These are phyloP conservation scores for Monosporozyma aquatica DNA, from an alignment of 805 yeast genomes.

Conservation along the genomic window DNA sequence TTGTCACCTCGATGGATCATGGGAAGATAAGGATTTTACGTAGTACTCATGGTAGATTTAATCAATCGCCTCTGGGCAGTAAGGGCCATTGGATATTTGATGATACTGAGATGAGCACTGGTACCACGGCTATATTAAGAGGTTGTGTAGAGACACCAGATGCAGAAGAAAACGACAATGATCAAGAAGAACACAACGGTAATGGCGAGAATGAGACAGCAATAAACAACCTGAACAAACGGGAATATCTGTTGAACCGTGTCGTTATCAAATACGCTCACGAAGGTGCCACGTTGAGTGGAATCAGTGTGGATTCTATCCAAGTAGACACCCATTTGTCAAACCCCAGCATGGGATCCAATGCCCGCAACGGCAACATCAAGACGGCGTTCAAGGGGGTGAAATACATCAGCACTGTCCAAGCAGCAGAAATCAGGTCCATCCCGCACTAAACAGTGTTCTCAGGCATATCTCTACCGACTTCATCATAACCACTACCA, in stretches of 20 bases:
- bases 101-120: slow-evolving; percentile 46
- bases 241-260: slow-evolving; percentile 1
- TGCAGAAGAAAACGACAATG: neutral
- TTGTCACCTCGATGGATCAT: slow-evolving; percentile 9
- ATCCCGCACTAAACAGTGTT: no score
- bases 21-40: slow-evolving; percentile 47
- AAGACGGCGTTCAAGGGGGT: slow-evolving; percentile 4
- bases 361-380: neutral
- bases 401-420: slow-evolving; percentile 1
- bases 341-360: neutral
- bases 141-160: slow-evolving; percentile 39
- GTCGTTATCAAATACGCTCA: slow-evolving; percentile 42
- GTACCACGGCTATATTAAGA: slow-evolving; percentile 57
- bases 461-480: no score
- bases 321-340: slow-evolving; percentile 39
- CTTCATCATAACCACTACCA: no score
- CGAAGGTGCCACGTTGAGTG: slow-evolving; percentile 57
- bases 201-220: no score
- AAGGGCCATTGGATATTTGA: slow-evolving; percentile 52
- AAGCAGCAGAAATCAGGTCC: slow-evolving; percentile 1
- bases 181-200: neutral
- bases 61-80: slow-evolving; percentile 38
- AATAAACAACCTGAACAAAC: no score
- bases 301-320: slow-evolving; percentile 57
- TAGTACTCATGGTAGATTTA: slow-evolving; percentile 71